Evolutionary conservation across 2,329 filamentous ascomycete genomes (phyloP).

Genomic region (Colletotrichum spaethianum): DNA sequence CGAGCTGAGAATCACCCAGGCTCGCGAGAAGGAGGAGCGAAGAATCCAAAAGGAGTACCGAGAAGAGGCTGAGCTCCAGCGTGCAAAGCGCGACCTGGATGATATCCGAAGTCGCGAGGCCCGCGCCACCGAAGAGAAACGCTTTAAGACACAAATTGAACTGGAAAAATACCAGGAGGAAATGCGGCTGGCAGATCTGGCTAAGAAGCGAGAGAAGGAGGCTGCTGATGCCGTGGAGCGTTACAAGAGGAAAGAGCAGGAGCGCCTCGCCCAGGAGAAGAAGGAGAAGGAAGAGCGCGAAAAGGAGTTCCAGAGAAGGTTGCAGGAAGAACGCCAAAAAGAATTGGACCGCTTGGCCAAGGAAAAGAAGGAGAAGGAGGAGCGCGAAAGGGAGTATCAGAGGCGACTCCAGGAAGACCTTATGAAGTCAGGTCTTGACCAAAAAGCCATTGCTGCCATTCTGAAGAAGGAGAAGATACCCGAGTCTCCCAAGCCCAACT

Average conservation of each 20-base stretch:
- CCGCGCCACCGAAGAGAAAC: conserved; percentile 64
- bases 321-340: conserved; percentile 65
- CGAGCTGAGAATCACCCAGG: conserved; percentile 58
- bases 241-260: conserved; percentile 65
- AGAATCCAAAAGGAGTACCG: conserved; percentile 56
- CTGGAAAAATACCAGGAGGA: conserved; percentile 63
- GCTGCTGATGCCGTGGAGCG: conserved; percentile 66
- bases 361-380: conserved; percentile 63
- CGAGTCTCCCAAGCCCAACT: conserved; percentile 43
- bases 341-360: conserved; percentile 62
- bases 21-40: conserved; percentile 58
- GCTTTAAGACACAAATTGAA: conserved; percentile 67
- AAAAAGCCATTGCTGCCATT: conserved; percentile 71
- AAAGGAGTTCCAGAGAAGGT: conserved; percentile 66
- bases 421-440: conserved; percentile 70
- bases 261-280: conserved; percentile 62
- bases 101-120: conserved; percentile 61
- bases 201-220: conserved; percentile 60
- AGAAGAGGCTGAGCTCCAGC: conserved; percentile 65
- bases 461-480: conserved; percentile 68
- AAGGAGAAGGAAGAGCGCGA: conserved; percentile 65
- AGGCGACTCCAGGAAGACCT: conserved; percentile 71
- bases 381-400: conserved; percentile 68
- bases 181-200: conserved; percentile 60
- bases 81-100: conserved; percentile 64